Base-by-base conservation (phyloP, 345 rosid species). In the Moricandia arvensis region DNA sequence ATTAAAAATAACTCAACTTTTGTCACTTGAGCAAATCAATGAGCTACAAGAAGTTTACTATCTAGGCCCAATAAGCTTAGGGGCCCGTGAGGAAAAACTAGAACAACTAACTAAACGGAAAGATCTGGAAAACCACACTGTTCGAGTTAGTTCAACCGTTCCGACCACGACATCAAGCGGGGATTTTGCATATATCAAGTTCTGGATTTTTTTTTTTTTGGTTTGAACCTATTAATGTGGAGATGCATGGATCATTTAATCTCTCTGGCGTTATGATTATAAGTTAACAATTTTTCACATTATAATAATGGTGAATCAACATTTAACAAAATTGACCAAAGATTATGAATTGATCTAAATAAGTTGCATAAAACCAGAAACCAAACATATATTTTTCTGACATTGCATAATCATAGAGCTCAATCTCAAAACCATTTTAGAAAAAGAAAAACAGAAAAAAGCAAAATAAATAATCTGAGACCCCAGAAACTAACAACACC, bases 371-470 rank as follows among this genome's bases (percentile, higher is more conserved):
- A 15, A 54, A 62, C 30, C 59, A 76, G 80, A 76, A 76, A 35
- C 47, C 35, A 69, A n/a, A 35, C 45, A 75, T 51, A 35, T 38
- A 69, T 62, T 76, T 62, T 76, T 69, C 74, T 62, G 65, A n/a
- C 58, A 69, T 53, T 18, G 64, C 70, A 69, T 18, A 5, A 65
- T 38, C 53, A 47, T 47, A 1, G 53, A 17, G 53, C 27, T 31
- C 3, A 0, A 67, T 3, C 63, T 29, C 60, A 5, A 24, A 38
- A 77, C 18, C 53, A 59, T 27, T 8, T 15, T 1, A 0, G 5
- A 1, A 37, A 6, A 5, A 0, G 5, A 1, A 29, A 13, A 53
- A 17, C 30, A 17, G 16, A 7, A 31, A 47, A 47, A 7, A 62
- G 33, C 1, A 31, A 55, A 8, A 12, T n/a, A 47, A 47, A 47